Evolutionary conservation across 2,329 filamentous ascomycete species (phyloP).

Genomic region (Aspergillus ruber): DNA sequence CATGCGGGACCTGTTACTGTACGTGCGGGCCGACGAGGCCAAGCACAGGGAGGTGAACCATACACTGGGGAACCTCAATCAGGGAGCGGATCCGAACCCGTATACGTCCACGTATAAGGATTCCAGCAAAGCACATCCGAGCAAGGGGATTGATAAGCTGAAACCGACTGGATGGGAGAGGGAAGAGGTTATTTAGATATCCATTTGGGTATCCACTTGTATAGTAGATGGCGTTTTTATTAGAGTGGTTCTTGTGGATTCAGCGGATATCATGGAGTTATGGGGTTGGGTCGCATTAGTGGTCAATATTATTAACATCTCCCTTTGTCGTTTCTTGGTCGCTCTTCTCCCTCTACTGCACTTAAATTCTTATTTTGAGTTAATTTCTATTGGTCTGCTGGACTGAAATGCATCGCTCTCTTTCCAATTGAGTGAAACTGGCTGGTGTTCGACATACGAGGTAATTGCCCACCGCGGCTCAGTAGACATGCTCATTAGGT

Average conservation of each 20-base stretch:
- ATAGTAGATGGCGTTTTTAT: neutral
- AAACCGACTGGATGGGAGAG: conserved; percentile 75
- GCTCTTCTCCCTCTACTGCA: too few relatives aligned
- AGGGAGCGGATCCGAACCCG: conserved; percentile 82
- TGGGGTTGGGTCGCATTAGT: too few relatives aligned
- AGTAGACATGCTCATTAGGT: too few relatives aligned
- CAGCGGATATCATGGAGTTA: neutral
- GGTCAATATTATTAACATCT: too few relatives aligned
- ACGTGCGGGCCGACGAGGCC: conserved; percentile 84
- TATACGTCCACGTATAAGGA: conserved; percentile 81
- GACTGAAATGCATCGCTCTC: neutral
- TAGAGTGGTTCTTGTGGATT: neutral
- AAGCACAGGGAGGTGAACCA: conserved; percentile 94
- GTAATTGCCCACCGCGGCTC: too few relatives aligned
- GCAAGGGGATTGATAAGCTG: conserved; percentile 59
- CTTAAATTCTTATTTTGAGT: too few relatives aligned
- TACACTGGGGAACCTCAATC: conserved; percentile 80
- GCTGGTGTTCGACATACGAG: neutral
- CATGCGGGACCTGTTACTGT: conserved; percentile 81
- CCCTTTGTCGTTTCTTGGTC: too few relatives aligned
- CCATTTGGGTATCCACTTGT: neutral
- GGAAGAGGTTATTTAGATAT: conserved; percentile 60
- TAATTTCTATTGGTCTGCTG: neutral
- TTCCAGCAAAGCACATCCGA: conserved; percentile 58
- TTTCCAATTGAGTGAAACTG: neutral